These are phyloP conservation scores for Aspergillus sp. DNA, from an alignment of 2,329 filamentous ascomycete genomes.

Conservation along the genomic window DNA sequence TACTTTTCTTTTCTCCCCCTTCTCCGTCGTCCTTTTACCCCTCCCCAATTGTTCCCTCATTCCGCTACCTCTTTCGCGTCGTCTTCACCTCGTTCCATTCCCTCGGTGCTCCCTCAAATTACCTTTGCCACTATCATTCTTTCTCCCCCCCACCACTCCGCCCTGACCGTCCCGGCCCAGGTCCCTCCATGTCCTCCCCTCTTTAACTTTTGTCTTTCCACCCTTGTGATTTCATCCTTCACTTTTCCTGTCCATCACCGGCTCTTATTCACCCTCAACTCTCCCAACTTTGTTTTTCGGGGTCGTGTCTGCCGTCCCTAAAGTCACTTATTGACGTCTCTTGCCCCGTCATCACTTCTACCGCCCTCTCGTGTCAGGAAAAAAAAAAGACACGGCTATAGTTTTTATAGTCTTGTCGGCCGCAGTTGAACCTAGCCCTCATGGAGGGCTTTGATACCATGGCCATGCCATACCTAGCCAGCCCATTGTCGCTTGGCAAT, in stretches of 20 bases:
- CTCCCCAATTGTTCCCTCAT: slow-evolving; percentile 6
- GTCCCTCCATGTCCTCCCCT: slow-evolving; percentile 3
- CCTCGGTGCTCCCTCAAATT: neutral
- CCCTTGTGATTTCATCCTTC: neutral
- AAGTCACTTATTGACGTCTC: neutral
- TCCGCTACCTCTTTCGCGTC: slow-evolving; percentile 8
- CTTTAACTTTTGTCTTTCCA: neutral
- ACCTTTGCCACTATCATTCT: slow-evolving; percentile 1
- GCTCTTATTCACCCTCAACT: neutral
- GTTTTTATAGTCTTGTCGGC: neutral
- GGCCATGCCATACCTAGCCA: slow-evolving; percentile 63
- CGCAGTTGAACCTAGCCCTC: slow-evolving; percentile 12
- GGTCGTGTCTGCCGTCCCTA: neutral
- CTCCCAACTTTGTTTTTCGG: neutral
- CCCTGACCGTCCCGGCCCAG: neutral
- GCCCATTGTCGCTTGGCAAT: slow-evolving; percentile 56
- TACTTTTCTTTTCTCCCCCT: slow-evolving; percentile 1
- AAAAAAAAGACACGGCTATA: neutral
- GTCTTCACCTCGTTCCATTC: neutral
- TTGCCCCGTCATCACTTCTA: neutral
- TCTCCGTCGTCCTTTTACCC: slow-evolving; percentile 9
- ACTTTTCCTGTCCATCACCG: neutral
- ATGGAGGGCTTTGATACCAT: slow-evolving; percentile 62
- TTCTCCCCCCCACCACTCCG: slow-evolving; percentile 5
- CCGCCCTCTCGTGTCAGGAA: neutral